A percentile compares a stretch with the other conserved stretches of the same genome.
Conservation (phyloP, 2,329 filamentous ascomycete genomes). For the Fusarium papillatum region DNA sequence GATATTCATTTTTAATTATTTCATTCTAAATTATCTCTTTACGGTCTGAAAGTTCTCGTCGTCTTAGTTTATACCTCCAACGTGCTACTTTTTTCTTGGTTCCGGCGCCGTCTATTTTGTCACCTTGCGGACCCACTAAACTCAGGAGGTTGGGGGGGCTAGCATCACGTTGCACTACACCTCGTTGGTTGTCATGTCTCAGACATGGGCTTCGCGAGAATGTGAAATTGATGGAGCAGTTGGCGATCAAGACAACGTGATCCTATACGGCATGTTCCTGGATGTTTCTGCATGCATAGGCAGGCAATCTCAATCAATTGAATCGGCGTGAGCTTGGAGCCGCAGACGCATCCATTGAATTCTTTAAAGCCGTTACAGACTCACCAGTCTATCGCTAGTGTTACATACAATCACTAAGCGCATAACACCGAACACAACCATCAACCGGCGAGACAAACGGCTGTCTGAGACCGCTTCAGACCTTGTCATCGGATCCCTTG, state of each 20-base stretch:
- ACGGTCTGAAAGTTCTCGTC: no score
- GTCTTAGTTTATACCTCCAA: no score
- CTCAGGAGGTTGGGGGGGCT: conserved; percentile 31
- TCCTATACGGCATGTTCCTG: not conserved
- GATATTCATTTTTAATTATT: no score
- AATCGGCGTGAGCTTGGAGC: not conserved
- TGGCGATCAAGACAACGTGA: conserved; percentile 6
- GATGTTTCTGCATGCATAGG: not conserved
- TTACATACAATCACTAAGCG: not conserved
- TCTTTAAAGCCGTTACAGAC: not conserved
- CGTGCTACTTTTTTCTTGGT: no score
- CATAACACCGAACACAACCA: conserved; percentile 5
- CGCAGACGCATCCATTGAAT: not conserved
- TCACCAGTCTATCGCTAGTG: not conserved
- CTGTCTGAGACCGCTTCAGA: conserved; percentile 32
- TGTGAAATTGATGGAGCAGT: not conserved
- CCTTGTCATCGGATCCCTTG: conserved; percentile 23
- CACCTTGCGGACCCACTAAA: conserved; percentile 18
- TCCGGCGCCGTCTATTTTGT: conserved; percentile 16
- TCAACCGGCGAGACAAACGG: not conserved
- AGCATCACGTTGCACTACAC: conserved; percentile 11
- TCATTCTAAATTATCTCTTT: no score
- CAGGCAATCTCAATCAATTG: conserved; percentile 1
- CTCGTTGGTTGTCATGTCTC: conserved; percentile 11
- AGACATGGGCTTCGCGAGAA: conserved; percentile 1